A percentile compares a stretch with the other conserved stretches of the same genome.
Conservation (phyloP, 192 early-diverging fungal genomes). For the Rhizophagus sp. region DNA sequence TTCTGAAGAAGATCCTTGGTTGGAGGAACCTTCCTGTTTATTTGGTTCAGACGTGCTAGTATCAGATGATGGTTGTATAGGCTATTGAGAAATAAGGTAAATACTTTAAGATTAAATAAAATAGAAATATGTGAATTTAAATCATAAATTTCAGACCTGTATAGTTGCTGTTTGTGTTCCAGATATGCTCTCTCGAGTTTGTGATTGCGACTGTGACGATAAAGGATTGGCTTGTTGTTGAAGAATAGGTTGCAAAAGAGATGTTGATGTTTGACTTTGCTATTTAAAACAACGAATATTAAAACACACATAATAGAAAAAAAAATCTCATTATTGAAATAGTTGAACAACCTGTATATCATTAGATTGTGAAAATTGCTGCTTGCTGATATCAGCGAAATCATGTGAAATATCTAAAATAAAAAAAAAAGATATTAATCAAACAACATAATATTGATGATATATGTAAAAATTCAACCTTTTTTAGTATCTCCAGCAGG, state of each 20-base stretch:
- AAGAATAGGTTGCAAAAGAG: not conserved
- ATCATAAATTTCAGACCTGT: not conserved
- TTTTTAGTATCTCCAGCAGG: slow-evolving; percentile 14
- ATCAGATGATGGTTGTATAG: not conserved
- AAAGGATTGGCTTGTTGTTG: not conserved
- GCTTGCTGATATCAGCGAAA: not conserved
- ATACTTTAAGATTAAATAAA: not conserved
- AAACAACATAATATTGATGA: not conserved
- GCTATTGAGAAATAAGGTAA: not conserved
- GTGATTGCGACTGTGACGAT: not conserved
- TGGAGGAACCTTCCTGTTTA: slow-evolving; percentile 21
- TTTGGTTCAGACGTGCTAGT: slow-evolving; percentile 5
- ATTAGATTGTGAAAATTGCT: not conserved
- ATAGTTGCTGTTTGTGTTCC: not conserved
- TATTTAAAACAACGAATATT: not conserved
- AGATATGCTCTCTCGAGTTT: not conserved
- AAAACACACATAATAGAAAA: not conserved
- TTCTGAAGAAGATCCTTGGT: slow-evolving; percentile 34
- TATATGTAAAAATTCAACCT: not conserved
- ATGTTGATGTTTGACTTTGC: not conserved
- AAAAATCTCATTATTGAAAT: no score
- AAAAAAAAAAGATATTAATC: not conserved
- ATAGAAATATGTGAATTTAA: not conserved
- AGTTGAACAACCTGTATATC: not conserved
- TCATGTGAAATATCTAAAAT: slow-evolving; percentile 2